A percentile compares a stretch with the other conserved stretches of the same genome.
phyloP scores from a whole-genome alignment of 179 eudicot species.

The Heliamphora pulchella region DNA sequence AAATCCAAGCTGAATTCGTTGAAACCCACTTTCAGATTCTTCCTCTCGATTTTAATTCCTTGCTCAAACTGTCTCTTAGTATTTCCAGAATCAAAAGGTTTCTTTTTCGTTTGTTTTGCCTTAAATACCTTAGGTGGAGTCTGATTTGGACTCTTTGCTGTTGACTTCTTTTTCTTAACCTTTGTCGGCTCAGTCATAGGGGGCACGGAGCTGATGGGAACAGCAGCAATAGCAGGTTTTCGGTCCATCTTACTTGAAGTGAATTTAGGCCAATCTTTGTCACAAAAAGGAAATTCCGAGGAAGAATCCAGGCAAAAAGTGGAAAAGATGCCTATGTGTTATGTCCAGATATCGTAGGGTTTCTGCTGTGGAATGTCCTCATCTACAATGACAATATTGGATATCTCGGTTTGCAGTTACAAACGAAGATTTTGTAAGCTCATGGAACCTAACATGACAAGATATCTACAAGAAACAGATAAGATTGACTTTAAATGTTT shows the following conservation, averaged over 20 bases:
- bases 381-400: constrained; percentile 15
- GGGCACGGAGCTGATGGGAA: constrained; percentile 32
- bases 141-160: constrained; percentile 23
- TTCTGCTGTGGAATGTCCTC: constrained; percentile 32
- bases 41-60: constrained; percentile 34
- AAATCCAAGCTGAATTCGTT: constrained; percentile 35
- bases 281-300: constrained; percentile 24
- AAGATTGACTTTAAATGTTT: not conserved
- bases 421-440: constrained; percentile 11
- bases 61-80: constrained; percentile 15
- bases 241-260: constrained; percentile 29
- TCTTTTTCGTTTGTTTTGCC: constrained; percentile 31
- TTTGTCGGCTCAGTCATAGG: constrained; percentile 28
- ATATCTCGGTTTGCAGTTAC: constrained; percentile 6
- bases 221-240: constrained; percentile 26
- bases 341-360: constrained; percentile 35
- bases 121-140: constrained; percentile 23
- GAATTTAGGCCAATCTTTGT: constrained; percentile 24
- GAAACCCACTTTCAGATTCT: constrained; percentile 25
- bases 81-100: constrained; percentile 25
- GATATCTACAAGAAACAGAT: not conserved
- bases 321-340: constrained; percentile 30
- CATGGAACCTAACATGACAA: not conserved
- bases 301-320: constrained; percentile 36
- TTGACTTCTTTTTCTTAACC: constrained; percentile 33